These are phyloP conservation scores for Endocalyx cinctus DNA, from an alignment of 2,329 filamentous ascomycete species.

Conservation along the genomic window DNA sequence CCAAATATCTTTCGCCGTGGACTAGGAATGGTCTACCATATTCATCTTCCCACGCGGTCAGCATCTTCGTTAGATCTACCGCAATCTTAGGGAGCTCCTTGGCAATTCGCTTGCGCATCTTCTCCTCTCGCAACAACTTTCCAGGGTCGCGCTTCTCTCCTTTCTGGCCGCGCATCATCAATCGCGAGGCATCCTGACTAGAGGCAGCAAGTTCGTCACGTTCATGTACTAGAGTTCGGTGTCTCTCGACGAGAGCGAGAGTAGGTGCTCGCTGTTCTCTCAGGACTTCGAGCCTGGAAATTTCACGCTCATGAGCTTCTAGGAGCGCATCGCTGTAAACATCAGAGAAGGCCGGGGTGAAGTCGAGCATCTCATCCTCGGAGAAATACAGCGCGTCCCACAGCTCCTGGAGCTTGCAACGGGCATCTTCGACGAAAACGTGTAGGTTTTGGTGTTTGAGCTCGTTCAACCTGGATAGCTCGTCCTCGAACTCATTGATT, in stretches of 20 bases:
- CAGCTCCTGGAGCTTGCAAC: conserved; percentile 84
- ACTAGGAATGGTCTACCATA: conserved; percentile 91
- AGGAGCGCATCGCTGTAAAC: conserved; percentile 95
- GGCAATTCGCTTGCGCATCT: conserved; percentile 95
- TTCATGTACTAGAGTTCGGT: conserved; percentile 78
- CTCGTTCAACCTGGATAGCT: conserved; percentile 80
- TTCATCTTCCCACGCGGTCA: conserved; percentile 88
- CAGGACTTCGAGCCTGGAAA: conserved; percentile 72
- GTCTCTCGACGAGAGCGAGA: conserved; percentile 75
- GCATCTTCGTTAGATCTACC: conserved; percentile 71
- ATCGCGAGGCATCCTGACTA: conserved; percentile 87
- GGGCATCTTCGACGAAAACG: conserved; percentile 90
- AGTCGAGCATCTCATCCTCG: conserved; percentile 98
- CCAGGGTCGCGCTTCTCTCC: conserved; percentile 93
- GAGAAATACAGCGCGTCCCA: conserved; percentile 95
- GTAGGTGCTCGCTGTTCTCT: conserved; percentile 84
- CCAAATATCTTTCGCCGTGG: conserved; percentile 85
- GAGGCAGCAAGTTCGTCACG: conserved; percentile 83
- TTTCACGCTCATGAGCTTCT: conserved; percentile 91
- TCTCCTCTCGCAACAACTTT: conserved; percentile 90
- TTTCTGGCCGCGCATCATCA: conserved; percentile 88
- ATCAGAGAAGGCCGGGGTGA: conserved; percentile 93
- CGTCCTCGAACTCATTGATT: conserved; percentile 95
- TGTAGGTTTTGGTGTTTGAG: conserved; percentile 94
- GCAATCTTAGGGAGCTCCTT: conserved; percentile 94